A percentile compares a stretch with the other conserved stretches of the same genome.
These are phyloP conservation scores for Trypanosoma avium DNA, from an alignment of 208 protist species.

Conservation along the genomic window DNA sequence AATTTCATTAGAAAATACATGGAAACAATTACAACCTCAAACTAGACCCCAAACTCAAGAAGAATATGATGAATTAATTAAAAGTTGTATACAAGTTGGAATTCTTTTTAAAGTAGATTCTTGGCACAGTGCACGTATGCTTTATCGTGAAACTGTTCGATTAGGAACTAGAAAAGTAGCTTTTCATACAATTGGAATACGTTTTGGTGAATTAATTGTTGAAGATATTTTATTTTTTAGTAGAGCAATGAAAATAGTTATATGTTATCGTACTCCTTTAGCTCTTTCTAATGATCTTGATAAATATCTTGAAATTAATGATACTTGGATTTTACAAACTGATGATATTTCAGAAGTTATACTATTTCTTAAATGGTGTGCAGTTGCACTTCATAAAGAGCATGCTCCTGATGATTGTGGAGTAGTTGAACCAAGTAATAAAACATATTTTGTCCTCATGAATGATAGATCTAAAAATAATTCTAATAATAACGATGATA, in stretches of 20 bases:
- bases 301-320: slow-evolving; percentile 57
- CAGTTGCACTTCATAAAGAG: slow-evolving; percentile 71
- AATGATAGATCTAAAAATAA: slow-evolving; percentile 5
- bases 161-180: slow-evolving; percentile 67
- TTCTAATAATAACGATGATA: neutral
- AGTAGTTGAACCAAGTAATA: slow-evolving; percentile 6
- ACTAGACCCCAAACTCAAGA: slow-evolving; percentile 41
- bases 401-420: slow-evolving; percentile 39
- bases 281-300: slow-evolving; percentile 61
- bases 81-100: slow-evolving; percentile 74
- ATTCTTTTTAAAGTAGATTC: slow-evolving; percentile 89
- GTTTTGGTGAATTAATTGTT: slow-evolving; percentile 68
- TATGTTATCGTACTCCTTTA: slow-evolving; percentile 81
- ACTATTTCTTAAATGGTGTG: slow-evolving; percentile 82
- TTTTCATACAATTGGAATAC: slow-evolving; percentile 76
- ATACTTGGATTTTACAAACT: slow-evolving; percentile 75
- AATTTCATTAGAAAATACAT: slow-evolving; percentile 37
- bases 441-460: slow-evolving; percentile 16
- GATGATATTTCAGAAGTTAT: slow-evolving; percentile 77
- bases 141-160: slow-evolving; percentile 60
- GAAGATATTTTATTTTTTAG: slow-evolving; percentile 81
- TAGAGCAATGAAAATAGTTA: slow-evolving; percentile 60
- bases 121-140: slow-evolving; percentile 85
- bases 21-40: slow-evolving; percentile 51
- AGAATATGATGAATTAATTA: slow-evolving; percentile 56